Base-by-base conservation (phyloP, 768 basidiomycete species). In the Vishniacozyma victoriae region DNA sequence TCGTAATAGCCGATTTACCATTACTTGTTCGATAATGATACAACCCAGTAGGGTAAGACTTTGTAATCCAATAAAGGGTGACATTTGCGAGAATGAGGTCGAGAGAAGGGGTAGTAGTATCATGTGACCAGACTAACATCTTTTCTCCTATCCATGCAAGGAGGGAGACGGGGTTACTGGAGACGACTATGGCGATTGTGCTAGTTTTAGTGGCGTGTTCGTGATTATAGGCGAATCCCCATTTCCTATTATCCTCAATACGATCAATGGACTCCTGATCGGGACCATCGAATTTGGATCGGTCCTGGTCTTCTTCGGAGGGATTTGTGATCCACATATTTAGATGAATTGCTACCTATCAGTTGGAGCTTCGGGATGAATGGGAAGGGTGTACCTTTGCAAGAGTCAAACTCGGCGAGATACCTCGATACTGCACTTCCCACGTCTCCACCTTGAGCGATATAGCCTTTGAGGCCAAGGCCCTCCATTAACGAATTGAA, bases 111-210 rank as follows among this genome's bases (percentile, higher is more conserved):
- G 43, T 45, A 15, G 52, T 55, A 27, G 46, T 43, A 26, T 43
- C 52, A 43, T 71, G 63, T 1, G 60, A 43, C 71, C 71, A 73
- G 1, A 53, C 55, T 9, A 62, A 9, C 40, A 69, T 59, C 41
- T 73, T 73, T 42, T 72, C 71, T 5, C 67, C 71, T 45, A 72
- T 57, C 64, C 69, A 69, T n/a, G 62, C 64, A 5, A 69, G 53
- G 14, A 69, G 38, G 15, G 64, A 57, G 3, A 71, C 16, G 19
- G 69, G 65, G 23, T 31, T 53, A 33, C 47, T 51, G 12, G 52
- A 45, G 16, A 64, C 47, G 4, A 50, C 56, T 23, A 65, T 57
- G 7, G 57, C 52, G 31, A 66, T 58, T n/a, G 64, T 66, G 4
- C 48, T 27, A 11, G 61, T 41, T 19, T 56, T 41, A 3, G 62